phyloP scores from a whole-genome alignment of 495 filamentous ascomycete genomes.

The Bombardia bombarda region DNA sequence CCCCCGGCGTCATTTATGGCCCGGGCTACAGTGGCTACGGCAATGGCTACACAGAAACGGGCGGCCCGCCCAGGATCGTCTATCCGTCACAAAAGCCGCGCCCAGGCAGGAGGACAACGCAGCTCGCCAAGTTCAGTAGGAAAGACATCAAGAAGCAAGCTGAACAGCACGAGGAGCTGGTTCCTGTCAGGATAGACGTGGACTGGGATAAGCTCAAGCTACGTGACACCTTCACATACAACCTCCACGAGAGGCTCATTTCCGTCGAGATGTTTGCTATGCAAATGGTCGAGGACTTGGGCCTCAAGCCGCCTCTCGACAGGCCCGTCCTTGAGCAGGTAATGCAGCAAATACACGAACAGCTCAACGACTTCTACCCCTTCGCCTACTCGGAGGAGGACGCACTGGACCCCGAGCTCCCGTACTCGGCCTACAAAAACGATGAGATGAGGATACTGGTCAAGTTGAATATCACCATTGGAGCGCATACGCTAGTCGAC shows the following conservation, averaged over 20 bases:
- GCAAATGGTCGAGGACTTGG: conserved; percentile 86
- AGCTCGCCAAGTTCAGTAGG: conserved; percentile 59
- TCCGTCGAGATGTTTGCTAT: conserved; percentile 73
- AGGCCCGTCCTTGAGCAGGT: conserved; percentile 70
- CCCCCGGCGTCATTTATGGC: conserved; percentile 48
- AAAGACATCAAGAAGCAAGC: conserved; percentile 76
- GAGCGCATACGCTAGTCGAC: conserved; percentile 85
- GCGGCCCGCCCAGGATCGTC: conserved; percentile 45
- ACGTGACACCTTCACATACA: conserved; percentile 97
- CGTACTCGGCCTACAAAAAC: conserved; percentile 92
- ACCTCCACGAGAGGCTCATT: conserved; percentile 82
- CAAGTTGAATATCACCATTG: conserved; percentile 97
- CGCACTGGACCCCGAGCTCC: conserved; percentile 78
- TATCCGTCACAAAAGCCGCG: conserved; percentile 69
- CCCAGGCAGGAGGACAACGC: conserved; percentile 65
- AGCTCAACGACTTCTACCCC: conserved; percentile 87
- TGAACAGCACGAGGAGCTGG: conserved; percentile 83
- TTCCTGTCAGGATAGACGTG: conserved; percentile 85
- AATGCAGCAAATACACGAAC: conserved; percentile 72
- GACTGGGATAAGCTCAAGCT: conserved; percentile 95
- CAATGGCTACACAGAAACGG: conserved; percentile 69
- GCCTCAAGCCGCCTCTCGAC: conserved; percentile 56
- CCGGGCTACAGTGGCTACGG: conserved; percentile 85
- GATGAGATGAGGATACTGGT: conserved; percentile 96
- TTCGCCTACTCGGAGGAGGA: conserved; percentile 86